These are phyloP conservation scores for Yamadazyma akitaensis DNA, from an alignment of 805 yeast genomes.

Conservation along the genomic window DNA sequence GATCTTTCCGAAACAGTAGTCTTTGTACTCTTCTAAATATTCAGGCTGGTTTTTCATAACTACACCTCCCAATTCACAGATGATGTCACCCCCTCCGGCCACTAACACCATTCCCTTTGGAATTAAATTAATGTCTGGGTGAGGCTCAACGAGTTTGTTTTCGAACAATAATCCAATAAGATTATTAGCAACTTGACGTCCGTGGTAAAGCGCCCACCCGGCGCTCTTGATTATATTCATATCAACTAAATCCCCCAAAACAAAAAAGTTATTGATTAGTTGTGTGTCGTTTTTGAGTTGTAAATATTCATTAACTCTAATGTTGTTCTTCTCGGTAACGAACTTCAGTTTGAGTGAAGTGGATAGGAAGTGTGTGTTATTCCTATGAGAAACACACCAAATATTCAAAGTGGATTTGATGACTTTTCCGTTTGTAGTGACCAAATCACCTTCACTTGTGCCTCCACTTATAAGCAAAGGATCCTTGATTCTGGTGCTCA, in stretches of 20 bases:
- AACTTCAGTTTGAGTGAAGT: constrained; percentile 18
- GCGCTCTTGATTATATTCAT: constrained; percentile 41
- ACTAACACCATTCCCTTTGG: constrained; percentile 42
- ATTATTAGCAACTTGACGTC: constrained; percentile 38
- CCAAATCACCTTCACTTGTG: constrained; percentile 23
- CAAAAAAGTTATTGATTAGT: constrained; percentile 26
- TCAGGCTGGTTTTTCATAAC: constrained; percentile 31
- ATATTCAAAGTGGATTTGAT: constrained; percentile 29
- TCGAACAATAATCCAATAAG: constrained; percentile 27
- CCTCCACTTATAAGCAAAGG: constrained; percentile 15
- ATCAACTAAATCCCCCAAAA: constrained; percentile 39
- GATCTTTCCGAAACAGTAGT: constrained; percentile 41
- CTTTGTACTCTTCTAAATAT: constrained; percentile 38
- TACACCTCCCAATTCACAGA: constrained; percentile 33
- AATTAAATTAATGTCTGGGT: constrained; percentile 30
- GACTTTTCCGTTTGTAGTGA: constrained; percentile 24
- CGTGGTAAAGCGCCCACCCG: constrained; percentile 45
- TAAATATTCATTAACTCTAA: constrained; percentile 35
- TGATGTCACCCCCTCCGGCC: constrained; percentile 37
- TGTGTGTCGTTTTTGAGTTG: constrained; percentile 24
- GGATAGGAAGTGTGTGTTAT: constrained; percentile 30
- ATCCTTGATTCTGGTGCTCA: constrained; percentile 28
- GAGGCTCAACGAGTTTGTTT: constrained; percentile 28
- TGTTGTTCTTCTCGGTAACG: constrained; percentile 25
- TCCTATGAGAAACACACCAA: constrained; percentile 35